phyloP scores from a whole-genome alignment of 345 rosid genomes.

The Lepidium africanum region DNA sequence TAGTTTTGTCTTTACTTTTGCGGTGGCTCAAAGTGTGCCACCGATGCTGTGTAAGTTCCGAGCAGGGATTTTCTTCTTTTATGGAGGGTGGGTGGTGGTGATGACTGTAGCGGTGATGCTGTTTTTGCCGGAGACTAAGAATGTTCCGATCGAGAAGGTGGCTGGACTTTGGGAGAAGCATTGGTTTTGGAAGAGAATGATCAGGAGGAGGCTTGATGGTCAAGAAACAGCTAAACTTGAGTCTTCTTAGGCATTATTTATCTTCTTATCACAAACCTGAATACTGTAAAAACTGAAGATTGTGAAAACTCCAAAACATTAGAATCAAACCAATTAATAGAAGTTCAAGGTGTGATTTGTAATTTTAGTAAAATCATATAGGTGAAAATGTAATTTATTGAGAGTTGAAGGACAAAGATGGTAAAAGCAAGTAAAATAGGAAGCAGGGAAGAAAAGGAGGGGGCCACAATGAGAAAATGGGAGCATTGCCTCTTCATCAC shows the following conservation, averaged over 20 bases:
- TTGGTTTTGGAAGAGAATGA: slow-evolving; percentile 51
- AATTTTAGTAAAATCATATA: not conserved
- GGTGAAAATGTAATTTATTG: not conserved
- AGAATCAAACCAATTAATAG: no score
- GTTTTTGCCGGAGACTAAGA: slow-evolving; percentile 61
- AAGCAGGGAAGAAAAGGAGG: not conserved
- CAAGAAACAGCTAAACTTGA: slow-evolving; percentile 7
- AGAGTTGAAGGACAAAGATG: not conserved
- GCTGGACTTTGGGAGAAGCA: slow-evolving; percentile 52
- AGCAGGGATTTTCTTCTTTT: slow-evolving; percentile 57
- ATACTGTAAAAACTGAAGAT: no score
- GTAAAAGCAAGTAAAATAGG: not conserved
- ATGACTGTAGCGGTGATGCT: slow-evolving; percentile 46
- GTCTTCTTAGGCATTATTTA: not conserved
- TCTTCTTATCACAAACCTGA: not conserved
- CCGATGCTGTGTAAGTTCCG: slow-evolving; percentile 47
- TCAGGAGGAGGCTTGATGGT: slow-evolving; percentile 1
- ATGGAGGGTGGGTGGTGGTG: slow-evolving; percentile 49
- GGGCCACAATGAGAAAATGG: slow-evolving; percentile 7
- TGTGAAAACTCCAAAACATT: no score
- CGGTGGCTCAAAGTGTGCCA: slow-evolving; percentile 47
- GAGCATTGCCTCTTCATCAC: slow-evolving; percentile 21
- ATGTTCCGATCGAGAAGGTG: slow-evolving; percentile 49
- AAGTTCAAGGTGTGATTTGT: not conserved
- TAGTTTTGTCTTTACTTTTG: slow-evolving; percentile 44